Base-by-base conservation (phyloP, 495 filamentous ascomycete genomes). In the Jackrogersella minutella region DNA sequence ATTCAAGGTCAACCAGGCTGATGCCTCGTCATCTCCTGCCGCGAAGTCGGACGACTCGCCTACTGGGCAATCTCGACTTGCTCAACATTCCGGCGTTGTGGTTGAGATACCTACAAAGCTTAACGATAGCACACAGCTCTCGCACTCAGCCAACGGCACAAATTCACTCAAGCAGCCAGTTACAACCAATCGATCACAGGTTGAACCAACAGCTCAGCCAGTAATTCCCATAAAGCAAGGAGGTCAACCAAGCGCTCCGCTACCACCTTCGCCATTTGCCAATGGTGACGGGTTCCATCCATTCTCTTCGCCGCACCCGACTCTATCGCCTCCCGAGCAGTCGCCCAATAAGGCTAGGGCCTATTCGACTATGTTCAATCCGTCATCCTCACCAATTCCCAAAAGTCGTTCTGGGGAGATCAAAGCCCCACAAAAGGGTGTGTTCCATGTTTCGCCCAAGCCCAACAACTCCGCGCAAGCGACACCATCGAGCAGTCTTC, bases 1-100 rank as follows among this genome's bases (percentile, higher is more conserved):
- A 75, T 81, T 96, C 53, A 90, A 91, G 54, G 77, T 95, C 46
- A 91, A 90, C 61, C 80, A 84, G 9, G 76, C 87, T 31, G 84
- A 82, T 26, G 78, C 81, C 33, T 87, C 88, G 13, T 72, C 75
- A 21, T 36, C 52, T n/a, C 9, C 59, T 62, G 39, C 37, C 4
- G 37, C 43, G 31, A 64, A 70, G 37, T 61, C 55, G 14, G 60
- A 59, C n/a, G 41, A 58, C 36, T 52, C 66, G 28, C 50, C 58
- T 30, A 11, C 53, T 49, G 58, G 56, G 11, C 61, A 51, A 58
- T 8, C 57, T 19, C 66, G 44, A 34, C 40, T 17, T 33, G 22
- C 51, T 16, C 64, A 57, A 14, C 51, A 33, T 43, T 36, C 59
- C 13, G 28, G 54, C 33, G 49, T 67, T 36, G 41, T 44, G 8